phyloP scores from a whole-genome alignment of 2,329 filamentous ascomycete genomes.

The Didymella keratinophila region DNA sequence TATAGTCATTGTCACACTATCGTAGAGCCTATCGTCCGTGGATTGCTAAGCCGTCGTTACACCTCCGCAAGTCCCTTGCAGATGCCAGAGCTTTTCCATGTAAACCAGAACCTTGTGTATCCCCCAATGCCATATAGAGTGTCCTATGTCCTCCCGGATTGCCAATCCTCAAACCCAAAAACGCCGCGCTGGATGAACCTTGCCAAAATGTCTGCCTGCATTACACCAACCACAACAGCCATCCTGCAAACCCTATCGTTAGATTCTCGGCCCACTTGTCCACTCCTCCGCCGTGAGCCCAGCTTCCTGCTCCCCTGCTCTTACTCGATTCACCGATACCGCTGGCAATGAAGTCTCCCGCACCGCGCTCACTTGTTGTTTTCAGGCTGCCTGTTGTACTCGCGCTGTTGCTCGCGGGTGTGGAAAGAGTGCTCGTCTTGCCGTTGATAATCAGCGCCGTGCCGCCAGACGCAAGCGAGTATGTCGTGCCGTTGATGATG shows the following conservation, averaged over 20 bases:
- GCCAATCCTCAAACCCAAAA: not conserved
- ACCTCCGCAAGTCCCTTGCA: not conserved
- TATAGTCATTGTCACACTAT: not conserved
- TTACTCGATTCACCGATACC: constrained; percentile 16
- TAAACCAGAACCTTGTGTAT: not conserved
- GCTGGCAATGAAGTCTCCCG: constrained; percentile 17
- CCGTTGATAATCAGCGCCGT: constrained; percentile 46
- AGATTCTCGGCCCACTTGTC: constrained; percentile 39
- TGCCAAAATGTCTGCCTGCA: not conserved
- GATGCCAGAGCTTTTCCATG: not conserved
- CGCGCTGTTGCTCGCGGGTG: constrained; percentile 40
- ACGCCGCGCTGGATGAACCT: constrained; percentile 18
- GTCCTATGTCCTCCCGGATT: not conserved
- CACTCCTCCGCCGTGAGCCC: constrained; percentile 21
- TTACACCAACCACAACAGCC: constrained; percentile 39
- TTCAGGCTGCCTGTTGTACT: constrained; percentile 28
- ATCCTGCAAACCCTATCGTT: constrained; percentile 39
- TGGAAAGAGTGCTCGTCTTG: constrained; percentile 39
- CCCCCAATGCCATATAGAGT: not conserved
- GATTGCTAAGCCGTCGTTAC: not conserved
- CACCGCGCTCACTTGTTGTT: constrained; percentile 15
- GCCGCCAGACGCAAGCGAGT: constrained; percentile 35
- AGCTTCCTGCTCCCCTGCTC: constrained; percentile 15
- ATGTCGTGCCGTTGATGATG: constrained; percentile 41
- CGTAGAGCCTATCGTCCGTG: not conserved